Conservation (phyloP, 352 stramenopile species). For the Phytophthora pinifolia region DNA sequence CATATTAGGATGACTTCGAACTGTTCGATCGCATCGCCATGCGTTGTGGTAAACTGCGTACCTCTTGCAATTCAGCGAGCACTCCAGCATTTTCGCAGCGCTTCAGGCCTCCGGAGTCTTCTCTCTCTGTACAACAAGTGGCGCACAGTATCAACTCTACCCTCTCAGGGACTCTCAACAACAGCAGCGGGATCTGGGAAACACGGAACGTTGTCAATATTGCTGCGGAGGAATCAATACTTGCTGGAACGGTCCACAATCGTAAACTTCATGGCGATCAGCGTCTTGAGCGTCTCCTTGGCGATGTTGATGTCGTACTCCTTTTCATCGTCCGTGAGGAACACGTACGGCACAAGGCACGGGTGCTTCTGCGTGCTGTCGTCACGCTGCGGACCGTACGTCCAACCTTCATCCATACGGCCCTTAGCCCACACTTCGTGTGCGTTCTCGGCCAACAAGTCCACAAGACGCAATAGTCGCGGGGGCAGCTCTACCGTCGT, state of each 20-base stretch:
- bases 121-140: too few relatives aligned
- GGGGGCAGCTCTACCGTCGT: slow-evolving; percentile 63
- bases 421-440: slow-evolving; percentile 88
- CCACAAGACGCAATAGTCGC: slow-evolving; percentile 67
- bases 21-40: too few relatives aligned
- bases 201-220: slow-evolving; percentile 21
- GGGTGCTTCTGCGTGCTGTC: slow-evolving; percentile 81
- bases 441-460: slow-evolving; percentile 83
- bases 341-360: slow-evolving; percentile 87
- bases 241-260: slow-evolving; percentile 73
- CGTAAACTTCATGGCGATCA: slow-evolving; percentile 86
- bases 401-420: slow-evolving; percentile 88
- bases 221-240: slow-evolving; percentile 30
- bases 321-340: slow-evolving; percentile 88
- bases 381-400: slow-evolving; percentile 77
- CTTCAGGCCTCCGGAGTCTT: too few relatives aligned
- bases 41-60: too few relatives aligned
- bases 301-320: slow-evolving; percentile 90
- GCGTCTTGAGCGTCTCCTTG: slow-evolving; percentile 87
- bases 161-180: slow-evolving; percentile 1
- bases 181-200: slow-evolving; percentile 1
- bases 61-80: too few relatives aligned
- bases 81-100: too few relatives aligned
- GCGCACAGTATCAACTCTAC: not conserved
- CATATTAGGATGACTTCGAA: slow-evolving; percentile 6